These are phyloP conservation scores for Pythium graminicola DNA, from an alignment of 352 stramenopile species.

Conservation along the genomic window DNA sequence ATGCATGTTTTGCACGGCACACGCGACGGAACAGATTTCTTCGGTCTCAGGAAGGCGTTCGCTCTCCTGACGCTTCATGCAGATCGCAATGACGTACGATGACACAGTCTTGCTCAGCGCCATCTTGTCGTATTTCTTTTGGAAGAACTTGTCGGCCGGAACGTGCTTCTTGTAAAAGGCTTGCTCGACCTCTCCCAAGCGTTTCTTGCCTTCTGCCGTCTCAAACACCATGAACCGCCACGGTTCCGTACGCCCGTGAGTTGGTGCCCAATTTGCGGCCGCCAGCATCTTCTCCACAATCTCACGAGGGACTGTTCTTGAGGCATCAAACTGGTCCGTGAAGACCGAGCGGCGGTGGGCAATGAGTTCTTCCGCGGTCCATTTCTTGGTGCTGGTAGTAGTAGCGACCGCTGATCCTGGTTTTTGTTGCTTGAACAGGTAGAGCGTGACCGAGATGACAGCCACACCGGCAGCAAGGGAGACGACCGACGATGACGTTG, in stretches of 20 bases:
- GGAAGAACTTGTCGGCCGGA: conserved; percentile 60
- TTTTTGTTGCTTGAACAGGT: conserved; percentile 24
- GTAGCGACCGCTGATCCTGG: conserved; percentile 12
- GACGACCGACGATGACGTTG: conserved; percentile 3
- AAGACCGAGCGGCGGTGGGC: conserved; percentile 72
- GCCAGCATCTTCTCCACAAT: conserved; percentile 73
- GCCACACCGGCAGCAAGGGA: conserved; percentile 20
- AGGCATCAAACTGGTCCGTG: conserved; percentile 57
- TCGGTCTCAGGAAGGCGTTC: conserved; percentile 76
- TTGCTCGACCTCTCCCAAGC: conserved; percentile 60
- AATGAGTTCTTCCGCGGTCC: conserved; percentile 71
- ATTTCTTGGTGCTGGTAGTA: conserved; percentile 24
- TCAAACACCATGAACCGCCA: conserved; percentile 81
- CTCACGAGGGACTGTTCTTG: conserved; percentile 40
- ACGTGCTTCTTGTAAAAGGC: conserved; percentile 62
- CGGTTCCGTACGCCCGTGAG: conserved; percentile 70
- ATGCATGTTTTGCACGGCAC: conserved; percentile 84
- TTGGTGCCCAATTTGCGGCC: conserved; percentile 78
- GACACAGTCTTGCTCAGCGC: conserved; percentile 56
- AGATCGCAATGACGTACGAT: conserved; percentile 79
- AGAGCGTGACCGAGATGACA: conserved; percentile 13
- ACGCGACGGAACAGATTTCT: conserved; percentile 68
- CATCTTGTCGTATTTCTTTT: conserved; percentile 79
- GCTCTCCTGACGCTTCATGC: conserved; percentile 82
- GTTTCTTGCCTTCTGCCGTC: conserved; percentile 36